phyloP scores from a whole-genome alignment of 139 green algal species.

The Tetraselmis striata region DNA sequence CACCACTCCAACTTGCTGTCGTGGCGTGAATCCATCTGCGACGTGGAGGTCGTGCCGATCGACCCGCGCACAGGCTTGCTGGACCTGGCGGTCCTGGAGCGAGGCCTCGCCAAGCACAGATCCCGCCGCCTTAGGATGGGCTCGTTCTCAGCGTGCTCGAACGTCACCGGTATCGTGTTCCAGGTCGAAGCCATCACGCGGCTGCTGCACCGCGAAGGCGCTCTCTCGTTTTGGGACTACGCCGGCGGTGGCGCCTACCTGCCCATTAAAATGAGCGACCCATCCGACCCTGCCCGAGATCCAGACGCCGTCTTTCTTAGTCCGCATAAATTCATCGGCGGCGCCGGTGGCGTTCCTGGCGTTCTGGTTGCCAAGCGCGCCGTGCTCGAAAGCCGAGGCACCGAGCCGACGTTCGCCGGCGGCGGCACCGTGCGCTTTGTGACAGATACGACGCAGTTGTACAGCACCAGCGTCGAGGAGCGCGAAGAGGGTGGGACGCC shows the following conservation, averaged over 20 bases:
- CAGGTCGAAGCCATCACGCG: constrained; percentile 26
- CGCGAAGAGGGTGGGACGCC: no score
- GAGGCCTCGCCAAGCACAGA: neutral
- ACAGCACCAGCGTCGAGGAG: no score
- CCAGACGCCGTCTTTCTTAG: constrained; percentile 29
- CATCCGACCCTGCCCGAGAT: no score
- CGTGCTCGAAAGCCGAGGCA: constrained; percentile 17
- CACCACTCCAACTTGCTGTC: constrained; percentile 26
- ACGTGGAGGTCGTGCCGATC: constrained; percentile 19
- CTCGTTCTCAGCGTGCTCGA: constrained; percentile 24
- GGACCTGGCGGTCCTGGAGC: constrained; percentile 10
- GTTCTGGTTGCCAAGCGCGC: constrained; percentile 19
- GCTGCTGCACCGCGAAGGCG: constrained; percentile 22
- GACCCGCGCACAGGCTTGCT: constrained; percentile 2
- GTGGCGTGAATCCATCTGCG: constrained; percentile 18
- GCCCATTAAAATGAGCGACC: no score
- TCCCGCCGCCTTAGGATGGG: constrained; percentile 19
- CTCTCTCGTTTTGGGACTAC: constrained; percentile 34
- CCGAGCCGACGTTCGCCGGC: neutral
- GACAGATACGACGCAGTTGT: no score
- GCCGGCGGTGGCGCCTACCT: constrained; percentile 22
- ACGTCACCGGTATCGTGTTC: constrained; percentile 26
- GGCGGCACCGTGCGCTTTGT: constrained; percentile 29
- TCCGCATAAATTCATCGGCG: constrained; percentile 25
- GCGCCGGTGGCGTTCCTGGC: constrained; percentile 11